Evolutionary conservation across 108 stramenopile genomes (phyloP), one percentile per base, ranked within the genome.

Genomic region (Nitzschia inconspicua): DNA sequence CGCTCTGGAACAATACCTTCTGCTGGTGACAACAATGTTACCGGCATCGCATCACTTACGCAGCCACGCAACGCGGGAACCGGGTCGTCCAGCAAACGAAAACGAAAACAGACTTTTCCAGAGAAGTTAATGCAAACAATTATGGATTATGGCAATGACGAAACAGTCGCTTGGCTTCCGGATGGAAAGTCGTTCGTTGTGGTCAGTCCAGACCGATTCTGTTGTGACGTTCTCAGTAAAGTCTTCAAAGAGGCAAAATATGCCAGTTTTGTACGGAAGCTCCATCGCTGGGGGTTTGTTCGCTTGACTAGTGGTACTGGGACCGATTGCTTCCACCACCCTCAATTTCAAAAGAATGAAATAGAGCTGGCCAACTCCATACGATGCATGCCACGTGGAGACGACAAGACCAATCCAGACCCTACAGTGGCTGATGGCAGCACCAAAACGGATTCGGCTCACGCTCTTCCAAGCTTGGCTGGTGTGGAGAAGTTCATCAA

Each of bases 241-340:
- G 53, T 48, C 18, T 77, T 80, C 24, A 78, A 79, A 24, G 64
- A 65, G 26, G 44, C 63, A 11, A 84, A 84, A 28, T 84, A 79
- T 43, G 42, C 72, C 8, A 60, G 57, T 26, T 84, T 84, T 55
- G 76, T 77, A 0, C 55, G 82, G n/a, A 84, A 79, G 54, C 71
- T 84, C 4, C 75, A 84, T 62, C 69, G 82, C 13, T 84, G 82
- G 82, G 82, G 82, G 6, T 84, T 84, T 54, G 70, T 76, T 6
- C 75, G 80, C 4, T 23, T 81, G 3, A 76, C 80, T 42, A 64
- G 61, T 65, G 80, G 80, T 3, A 73, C 75, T 16, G 80, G 80
- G 18, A 81, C 74, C 14, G 80, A 81, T 41, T 81, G 80, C 43
- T 81, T 81, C 46, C 73, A 81, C 44, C 80, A 81, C 55, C 75